Base-by-base conservation (phyloP, 129 eudicot genomes). In the Rutidosis leptorrhynchoides region DNA sequence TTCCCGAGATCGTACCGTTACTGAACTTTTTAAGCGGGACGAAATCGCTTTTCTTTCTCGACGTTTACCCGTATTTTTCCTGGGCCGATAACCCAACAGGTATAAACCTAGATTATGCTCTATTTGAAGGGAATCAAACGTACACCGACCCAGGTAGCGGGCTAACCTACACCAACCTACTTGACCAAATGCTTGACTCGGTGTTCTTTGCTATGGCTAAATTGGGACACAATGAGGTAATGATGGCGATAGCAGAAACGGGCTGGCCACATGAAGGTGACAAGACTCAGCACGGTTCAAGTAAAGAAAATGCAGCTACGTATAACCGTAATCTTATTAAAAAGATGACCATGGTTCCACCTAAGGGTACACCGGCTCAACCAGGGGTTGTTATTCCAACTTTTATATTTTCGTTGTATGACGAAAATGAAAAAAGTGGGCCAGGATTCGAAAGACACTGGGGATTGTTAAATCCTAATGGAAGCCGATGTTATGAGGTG, bases 261-360 rank as follows among this genome's bases (percentile, higher is more conserved):
- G 97, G 97, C 0, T 90, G 97, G 97, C 97, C 97, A 64, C 82
- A 82, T 65, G 80, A 26, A 29, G 97, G 97, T 25, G 97, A 76
- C 62, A 21, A 64, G 11, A 89, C 82, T 49, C 67, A 89, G 37
- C 76, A 81, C 0, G 97, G 97, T 24, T 89, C 95, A 20, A 87
- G 81, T 67, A 70, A 70, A 60, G 74, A 80, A 82, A 90, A 90
- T 63, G 95, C 97, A 42, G 97, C 92, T 0, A 76, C 62, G 19
- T 90, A 87, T 67, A 84, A 87, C 66, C 79, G 89, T 1, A 87
- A 90, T 40, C 73, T 87, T 1, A 73, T 84, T 16, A 58, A 28
- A 16, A 90, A 81, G 67, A 69, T 90, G 73, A 75, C 77, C 7
- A 64, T 78, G 4, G 22, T 75, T 1, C 85, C 87, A 53, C 80